Base-by-base conservation (phyloP, 1,284 basidiomycete species). In the Ustilago sp. region DNA sequence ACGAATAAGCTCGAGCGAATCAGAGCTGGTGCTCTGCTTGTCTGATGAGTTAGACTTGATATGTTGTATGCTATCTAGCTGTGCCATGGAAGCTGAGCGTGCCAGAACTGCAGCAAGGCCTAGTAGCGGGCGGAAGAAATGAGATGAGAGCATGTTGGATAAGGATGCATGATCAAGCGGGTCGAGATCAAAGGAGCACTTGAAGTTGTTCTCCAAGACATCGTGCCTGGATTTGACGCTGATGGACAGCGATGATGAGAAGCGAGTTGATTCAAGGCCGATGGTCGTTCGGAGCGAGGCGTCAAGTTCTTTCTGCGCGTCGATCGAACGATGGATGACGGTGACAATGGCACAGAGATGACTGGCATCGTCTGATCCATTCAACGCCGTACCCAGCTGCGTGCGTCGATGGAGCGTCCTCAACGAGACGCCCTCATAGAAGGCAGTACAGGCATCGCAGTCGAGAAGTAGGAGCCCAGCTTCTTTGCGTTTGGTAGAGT, bases 131-230 rank as follows among this genome's bases (percentile, higher is more conserved):
- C 59, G 50, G n/a, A 71, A 32, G 19, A 65, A 65, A 32, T 65
- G 63, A 9, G 59, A 15, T 2, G 68, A 65, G n/a, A 62, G 34
- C 53, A 71, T 32, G 17, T 56, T 61, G n/a, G 70, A 31, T 17
- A 45, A 15, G 17, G 70, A 41, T 8, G 70, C 52, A 17, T 68
- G 70, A 32, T 66, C 62, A 13, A 74, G 59, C 12, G 63, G 62
- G 38, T 74, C 72, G 8, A 74, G 66, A 43, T 74, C 72, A 43
- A 74, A 74, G 2, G 72, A 62, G 2, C 59, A 59, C 35, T 63
- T 74, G 59, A 74, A 54, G n/a, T 47, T 32, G 11, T 13, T 15
- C 1, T 45, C 43, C 6, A 36, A 8, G 8, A 41, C 56, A 17
- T 53, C 12, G 17, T 63, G 47, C 2, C 36, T 43, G 1, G 59